phyloP scores from a whole-genome alignment of 306 rosid genomes.

The Prunus mira region DNA sequence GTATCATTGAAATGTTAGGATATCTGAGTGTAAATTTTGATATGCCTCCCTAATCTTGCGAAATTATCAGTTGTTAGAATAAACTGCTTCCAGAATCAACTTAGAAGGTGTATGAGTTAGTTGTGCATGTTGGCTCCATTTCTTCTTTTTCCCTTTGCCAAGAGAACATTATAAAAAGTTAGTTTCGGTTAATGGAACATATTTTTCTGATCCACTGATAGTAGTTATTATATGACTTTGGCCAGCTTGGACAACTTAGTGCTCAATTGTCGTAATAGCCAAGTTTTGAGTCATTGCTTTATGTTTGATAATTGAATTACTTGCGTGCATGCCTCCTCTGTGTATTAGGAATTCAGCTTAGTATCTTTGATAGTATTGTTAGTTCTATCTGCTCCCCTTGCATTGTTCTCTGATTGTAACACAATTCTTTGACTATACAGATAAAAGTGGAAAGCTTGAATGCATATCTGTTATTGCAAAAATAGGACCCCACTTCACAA shows the following conservation, averaged over 20 bases:
- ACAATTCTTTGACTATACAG: slow-evolving; percentile 41
- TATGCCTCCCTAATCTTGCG: not conserved
- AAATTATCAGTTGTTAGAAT: not conserved
- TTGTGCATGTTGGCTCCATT: not conserved
- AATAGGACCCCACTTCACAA: slow-evolving; percentile 74
- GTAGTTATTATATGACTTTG: not conserved
- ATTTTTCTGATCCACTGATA: not conserved
- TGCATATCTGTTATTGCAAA: slow-evolving; percentile 79
- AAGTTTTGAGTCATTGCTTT: not conserved
- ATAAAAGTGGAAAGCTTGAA: slow-evolving; percentile 92
- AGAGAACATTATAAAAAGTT: not conserved
- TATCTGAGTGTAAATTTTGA: not conserved
- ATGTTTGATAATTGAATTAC: not conserved
- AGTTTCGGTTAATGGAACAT: not conserved
- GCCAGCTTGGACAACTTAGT: not conserved
- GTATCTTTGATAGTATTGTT: not conserved
- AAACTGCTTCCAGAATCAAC: not conserved
- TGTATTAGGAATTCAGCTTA: not conserved
- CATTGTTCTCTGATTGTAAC: slow-evolving; percentile 21
- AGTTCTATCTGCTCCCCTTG: not conserved
- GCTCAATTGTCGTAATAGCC: not conserved
- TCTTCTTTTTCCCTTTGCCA: not conserved
- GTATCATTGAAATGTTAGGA: not conserved
- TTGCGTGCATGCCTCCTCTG: slow-evolving; percentile 1
- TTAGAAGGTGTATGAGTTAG: not conserved